Evolutionary conservation across 2,329 filamentous ascomycete genomes (phyloP).

Genomic region (Thielaviopsis punctulata): DNA sequence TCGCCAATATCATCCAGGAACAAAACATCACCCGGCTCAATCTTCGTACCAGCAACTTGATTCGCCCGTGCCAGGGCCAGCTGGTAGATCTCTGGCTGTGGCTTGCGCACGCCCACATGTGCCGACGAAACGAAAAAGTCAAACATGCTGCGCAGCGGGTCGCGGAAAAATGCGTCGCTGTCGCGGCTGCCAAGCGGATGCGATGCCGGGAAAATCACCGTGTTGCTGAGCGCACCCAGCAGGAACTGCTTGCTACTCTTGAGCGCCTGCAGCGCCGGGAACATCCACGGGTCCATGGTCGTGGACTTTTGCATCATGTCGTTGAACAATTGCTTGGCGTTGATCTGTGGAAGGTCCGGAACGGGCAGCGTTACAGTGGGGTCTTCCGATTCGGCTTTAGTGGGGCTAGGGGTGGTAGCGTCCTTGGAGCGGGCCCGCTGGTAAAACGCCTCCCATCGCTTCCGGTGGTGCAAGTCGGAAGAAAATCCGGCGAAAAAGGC

Average conservation of each 20-base stretch:
- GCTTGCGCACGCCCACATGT: slow-evolving; percentile 76
- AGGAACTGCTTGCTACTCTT: slow-evolving; percentile 47
- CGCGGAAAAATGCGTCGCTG: slow-evolving; percentile 29
- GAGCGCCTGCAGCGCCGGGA: slow-evolving; percentile 58
- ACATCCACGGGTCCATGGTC: slow-evolving; percentile 71
- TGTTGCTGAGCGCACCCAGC: slow-evolving; percentile 77
- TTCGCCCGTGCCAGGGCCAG: slow-evolving; percentile 52
- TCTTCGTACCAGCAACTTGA: slow-evolving; percentile 34
- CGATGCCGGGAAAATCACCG: slow-evolving; percentile 63
- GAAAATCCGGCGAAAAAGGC: slow-evolving; percentile 64
- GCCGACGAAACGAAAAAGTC: slow-evolving; percentile 80
- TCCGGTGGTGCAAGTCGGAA: slow-evolving; percentile 47
- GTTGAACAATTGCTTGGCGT: slow-evolving; percentile 69
- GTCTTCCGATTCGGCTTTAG: too few species aligned
- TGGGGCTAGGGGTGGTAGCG: not conserved
- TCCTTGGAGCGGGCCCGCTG: slow-evolving; percentile 20
- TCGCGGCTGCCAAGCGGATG: slow-evolving; percentile 45
- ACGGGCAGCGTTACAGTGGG: slow-evolving; percentile 16
- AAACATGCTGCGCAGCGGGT: slow-evolving; percentile 49
- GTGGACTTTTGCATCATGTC: slow-evolving; percentile 70
- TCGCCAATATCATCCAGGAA: slow-evolving; percentile 92
- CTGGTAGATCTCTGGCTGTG: slow-evolving; percentile 65
- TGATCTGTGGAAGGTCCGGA: slow-evolving; percentile 53
- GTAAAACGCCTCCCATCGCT: slow-evolving; percentile 54
- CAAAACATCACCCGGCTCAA: slow-evolving; percentile 51